Evolutionary conservation across 2,329 filamentous ascomycete genomes (phyloP), one percentile per base, ranked within the genome.

Genomic region (Lasiodiplodia theobromae): DNA sequence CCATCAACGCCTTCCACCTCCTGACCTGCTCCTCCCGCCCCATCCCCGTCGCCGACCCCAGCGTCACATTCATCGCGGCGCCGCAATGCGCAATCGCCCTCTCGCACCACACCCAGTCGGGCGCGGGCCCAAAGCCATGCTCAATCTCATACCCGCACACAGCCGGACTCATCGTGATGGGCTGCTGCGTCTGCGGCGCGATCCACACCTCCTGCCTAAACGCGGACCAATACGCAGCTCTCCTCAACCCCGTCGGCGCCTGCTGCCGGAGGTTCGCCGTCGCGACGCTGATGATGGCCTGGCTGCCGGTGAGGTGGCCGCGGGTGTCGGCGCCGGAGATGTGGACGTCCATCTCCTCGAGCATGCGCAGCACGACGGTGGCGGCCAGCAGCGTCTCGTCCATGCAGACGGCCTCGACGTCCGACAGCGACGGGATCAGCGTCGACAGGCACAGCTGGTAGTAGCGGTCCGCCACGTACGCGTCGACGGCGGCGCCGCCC

Each of bases 341-440:
- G 1, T 76, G 77, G 12, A 79, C 72, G 62, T 81, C 81, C 73
- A 81, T 81, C 66, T 82, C 81, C 70, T 82, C 80, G 25, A 81
- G 71, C 11, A 81, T 71, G 12, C 80, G 75, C 12, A 82, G 68
- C 25, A 82, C 79, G 14, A 82, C 78, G 1, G 80, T 81, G 2
- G 80, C 80, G 49, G 80, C 78, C 25, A 82, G 72, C 1, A 82
- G 73, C 34, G 79, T 76, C 66, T 82, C 80, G 56, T 82, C 80
- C 63, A 77, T 77, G 25, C 25, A 25, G 25, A 78, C 78, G 18
- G 80, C 75, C n/a, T 77, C 72, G 28, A 76, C 77, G 31, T 82
- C 75, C 68, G 80, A 77, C 2, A 82, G 70, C 1, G 78, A 77
- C 2, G 81, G 80, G 3, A 82, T 82, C 21, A 82, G 67, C 2